Evolutionary conservation across 495 filamentous ascomycete genomes (phyloP), one percentile per base, ranked within the genome.

Genomic region (Xylaria curta): DNA sequence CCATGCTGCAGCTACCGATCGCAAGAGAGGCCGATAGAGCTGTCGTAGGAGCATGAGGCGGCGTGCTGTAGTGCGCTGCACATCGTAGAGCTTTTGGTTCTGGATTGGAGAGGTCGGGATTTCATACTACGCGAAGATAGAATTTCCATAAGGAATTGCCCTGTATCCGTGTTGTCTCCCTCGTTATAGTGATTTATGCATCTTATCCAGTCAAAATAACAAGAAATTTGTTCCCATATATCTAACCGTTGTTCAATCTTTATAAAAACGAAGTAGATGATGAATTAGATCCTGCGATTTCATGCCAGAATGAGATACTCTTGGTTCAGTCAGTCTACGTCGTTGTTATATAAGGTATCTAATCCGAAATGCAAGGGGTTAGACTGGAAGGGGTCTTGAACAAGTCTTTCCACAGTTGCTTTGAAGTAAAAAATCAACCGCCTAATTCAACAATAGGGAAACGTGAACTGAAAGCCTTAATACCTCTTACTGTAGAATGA

Each of bases 1-100:
- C 77, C 71, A 84, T 80, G 62, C 69, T 78, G 19, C 61, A 79
- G 60, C 76, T 78, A 47, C 80, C 77, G 36, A 62, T 76, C 44
- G 72, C 82, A 64, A 75, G 74, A 40, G 81, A 82, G 63, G 83
- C 79, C 62, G 80, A 79, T 40, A 79, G 81, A 76, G 80, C 82
- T 68, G 76, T 84, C 69, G 68, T 86, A 61, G 72, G 75, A 76
- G 77, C 77, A 79, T 79, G 77, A 76, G 77, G 77, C 72, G 73
- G 54, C 74, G 60, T 69, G 66, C 69, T 74, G 71, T 53, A 62
- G 66, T 47, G 42, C 71, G 66, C 71, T 66, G 72, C 75, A 72
- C 73, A 79, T 77, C 65, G 71, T 74, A 75, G 63, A 76, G 42
- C 63, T 53, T 68, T 26, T 36, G 58, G 44, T 66, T 53, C 60